Percentiles rank a stretch among this genome's conserved stretches.
These are phyloP conservation scores for Paramecium primaurelia DNA, from an alignment of 73 alveolate genomes.

Conservation along the genomic window DNA sequence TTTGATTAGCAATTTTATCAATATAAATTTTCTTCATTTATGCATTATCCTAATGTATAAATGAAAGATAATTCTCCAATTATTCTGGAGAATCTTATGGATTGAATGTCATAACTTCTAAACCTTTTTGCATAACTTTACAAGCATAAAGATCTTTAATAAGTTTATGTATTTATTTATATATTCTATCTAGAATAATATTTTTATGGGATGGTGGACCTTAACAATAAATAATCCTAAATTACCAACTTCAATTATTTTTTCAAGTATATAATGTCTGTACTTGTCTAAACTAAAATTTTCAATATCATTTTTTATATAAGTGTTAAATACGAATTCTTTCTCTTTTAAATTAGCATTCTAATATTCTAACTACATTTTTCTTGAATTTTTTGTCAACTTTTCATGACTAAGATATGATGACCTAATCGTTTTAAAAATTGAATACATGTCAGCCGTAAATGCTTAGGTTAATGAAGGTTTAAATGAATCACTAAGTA, in stretches of 20 bases:
- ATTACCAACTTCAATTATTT: slow-evolving; percentile 39
- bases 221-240: background rate
- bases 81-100: background rate
- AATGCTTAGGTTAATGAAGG: slow-evolving; percentile 27
- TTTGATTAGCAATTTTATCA: slow-evolving; percentile 45
- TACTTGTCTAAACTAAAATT: slow-evolving; percentile 53
- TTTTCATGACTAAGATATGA: slow-evolving; percentile 33
- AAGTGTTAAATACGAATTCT: slow-evolving; percentile 25
- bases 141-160: slow-evolving; percentile 45
- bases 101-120: background rate
- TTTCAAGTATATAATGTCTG: slow-evolving; percentile 42
- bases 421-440: background rate
- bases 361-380: slow-evolving; percentile 50
- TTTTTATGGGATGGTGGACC: slow-evolving; percentile 38
- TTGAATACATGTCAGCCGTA: slow-evolving; percentile 25
- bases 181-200: background rate
- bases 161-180: background rate
- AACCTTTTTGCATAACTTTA: slow-evolving; percentile 46
- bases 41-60: background rate
- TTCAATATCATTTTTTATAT: slow-evolving; percentile 37
- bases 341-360: slow-evolving; percentile 16
- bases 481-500: background rate
- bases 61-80: background rate
- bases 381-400: slow-evolving; percentile 46
- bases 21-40: background rate